Evolutionary conservation across 768 basidiomycete genomes (phyloP).

Genomic region (Strobilomyces confusus): DNA sequence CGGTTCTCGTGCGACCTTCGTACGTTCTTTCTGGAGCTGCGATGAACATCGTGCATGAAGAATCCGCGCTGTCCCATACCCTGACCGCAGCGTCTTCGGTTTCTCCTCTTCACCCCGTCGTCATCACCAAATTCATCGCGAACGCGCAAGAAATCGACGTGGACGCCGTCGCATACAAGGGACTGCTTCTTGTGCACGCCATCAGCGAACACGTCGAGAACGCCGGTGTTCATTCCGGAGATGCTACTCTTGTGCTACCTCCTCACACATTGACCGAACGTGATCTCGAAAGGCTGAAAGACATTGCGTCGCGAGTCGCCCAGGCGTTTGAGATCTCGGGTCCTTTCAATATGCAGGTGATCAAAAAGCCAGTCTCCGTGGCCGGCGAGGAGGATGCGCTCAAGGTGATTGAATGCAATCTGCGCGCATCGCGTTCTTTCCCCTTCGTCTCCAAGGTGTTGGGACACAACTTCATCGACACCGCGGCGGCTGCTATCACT

Average conservation of each 20-base stretch:
- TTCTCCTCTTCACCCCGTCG: conserved; percentile 95
- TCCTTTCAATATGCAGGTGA: conserved; percentile 99
- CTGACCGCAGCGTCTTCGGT: conserved; percentile 96
- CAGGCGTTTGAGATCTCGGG: conserved; percentile 94
- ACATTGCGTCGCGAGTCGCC: conserved; percentile 93
- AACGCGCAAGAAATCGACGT: conserved; percentile 97
- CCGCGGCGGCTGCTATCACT: conserved; percentile 84
- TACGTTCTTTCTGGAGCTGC: conserved; percentile 98
- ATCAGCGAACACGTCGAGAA: conserved; percentile 99
- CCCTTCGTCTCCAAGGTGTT: conserved; percentile 99
- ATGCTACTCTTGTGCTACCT: conserved; percentile 95
- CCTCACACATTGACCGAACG: conserved; percentile 73
- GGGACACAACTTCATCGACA: conserved; percentile 95
- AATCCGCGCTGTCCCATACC: conserved; percentile 83
- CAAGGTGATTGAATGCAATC: conserved; percentile 98
- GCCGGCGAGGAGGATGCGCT: conserved; percentile 60
- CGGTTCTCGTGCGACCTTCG: conserved; percentile 96
- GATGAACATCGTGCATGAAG: conserved; percentile 98
- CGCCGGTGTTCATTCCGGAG: conserved; percentile 97
- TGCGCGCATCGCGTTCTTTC: conserved; percentile 97
- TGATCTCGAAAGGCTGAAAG: conserved; percentile 87
- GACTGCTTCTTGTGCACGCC: conserved; percentile 89
- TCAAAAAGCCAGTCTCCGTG: conserved; percentile 64
- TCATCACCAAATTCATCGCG: conserved; percentile 98
- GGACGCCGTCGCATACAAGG: conserved; percentile 93